Evolutionary conservation across 768 basidiomycete genomes (phyloP).

Genomic region (Pulveroboletus sp.): DNA sequence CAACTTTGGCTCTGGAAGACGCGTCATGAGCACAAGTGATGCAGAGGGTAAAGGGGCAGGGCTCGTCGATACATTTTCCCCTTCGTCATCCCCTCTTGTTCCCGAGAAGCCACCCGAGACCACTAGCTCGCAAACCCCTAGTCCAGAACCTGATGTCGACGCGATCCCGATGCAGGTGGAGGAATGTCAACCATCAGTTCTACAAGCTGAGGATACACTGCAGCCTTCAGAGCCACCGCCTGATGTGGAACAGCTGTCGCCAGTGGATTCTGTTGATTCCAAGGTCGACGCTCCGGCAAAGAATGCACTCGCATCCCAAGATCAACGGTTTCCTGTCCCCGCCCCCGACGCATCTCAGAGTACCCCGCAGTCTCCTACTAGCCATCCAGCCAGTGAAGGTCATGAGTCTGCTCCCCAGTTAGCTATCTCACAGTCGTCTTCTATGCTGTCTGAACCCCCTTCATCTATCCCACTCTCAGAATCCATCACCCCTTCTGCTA

Average conservation of each 20-base stretch:
- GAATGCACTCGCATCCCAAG: background rate
- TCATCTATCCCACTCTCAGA: background rate
- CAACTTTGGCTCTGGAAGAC: constrained; percentile 20
- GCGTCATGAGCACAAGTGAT: constrained; percentile 14
- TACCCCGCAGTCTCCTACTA: background rate
- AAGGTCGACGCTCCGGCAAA: background rate
- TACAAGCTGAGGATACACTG: background rate
- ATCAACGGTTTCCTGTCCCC: background rate
- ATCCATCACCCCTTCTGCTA: background rate
- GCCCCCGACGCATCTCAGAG: constrained; percentile 2
- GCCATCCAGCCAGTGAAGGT: constrained; percentile 1
- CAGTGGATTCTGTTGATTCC: background rate
- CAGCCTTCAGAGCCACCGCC: constrained; percentile 1
- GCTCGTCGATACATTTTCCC: constrained; percentile 2
- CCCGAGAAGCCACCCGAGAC: constrained; percentile 11
- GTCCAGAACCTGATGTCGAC: background rate
- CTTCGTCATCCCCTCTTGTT: background rate
- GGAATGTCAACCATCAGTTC: background rate
- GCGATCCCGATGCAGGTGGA: background rate
- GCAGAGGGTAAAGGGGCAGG: background rate
- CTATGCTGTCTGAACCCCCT: background rate
- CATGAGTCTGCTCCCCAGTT: constrained; percentile 16
- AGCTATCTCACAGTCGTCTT: constrained; percentile 6
- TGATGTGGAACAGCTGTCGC: background rate
- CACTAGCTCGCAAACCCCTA: background rate